These are phyloP conservation scores for Seminavis robusta DNA, from an alignment of 108 stramenopile species.

Conservation along the genomic window DNA sequence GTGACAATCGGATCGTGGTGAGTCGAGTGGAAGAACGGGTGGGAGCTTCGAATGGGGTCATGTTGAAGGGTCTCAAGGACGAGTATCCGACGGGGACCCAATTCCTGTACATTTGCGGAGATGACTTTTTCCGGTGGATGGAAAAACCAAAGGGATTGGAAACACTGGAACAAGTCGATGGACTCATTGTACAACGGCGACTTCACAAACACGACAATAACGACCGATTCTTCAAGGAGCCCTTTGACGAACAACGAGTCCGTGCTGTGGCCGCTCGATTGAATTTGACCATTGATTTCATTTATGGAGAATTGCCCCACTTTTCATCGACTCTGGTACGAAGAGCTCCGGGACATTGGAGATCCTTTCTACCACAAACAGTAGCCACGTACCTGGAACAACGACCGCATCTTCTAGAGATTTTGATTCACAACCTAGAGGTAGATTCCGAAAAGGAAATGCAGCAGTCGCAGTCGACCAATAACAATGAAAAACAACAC, in stretches of 20 bases:
- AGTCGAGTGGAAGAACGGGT: slow-evolving; percentile 12
- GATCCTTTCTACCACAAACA: slow-evolving; percentile 21
- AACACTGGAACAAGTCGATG: slow-evolving; percentile 16
- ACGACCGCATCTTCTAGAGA: slow-evolving; percentile 17
- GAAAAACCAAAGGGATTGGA: slow-evolving; percentile 23
- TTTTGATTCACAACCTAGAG: slow-evolving; percentile 16
- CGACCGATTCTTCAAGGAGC: slow-evolving; percentile 15
- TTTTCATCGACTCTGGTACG: slow-evolving; percentile 28
- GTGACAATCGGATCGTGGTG: slow-evolving; percentile 5
- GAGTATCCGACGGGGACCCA: slow-evolving; percentile 12
- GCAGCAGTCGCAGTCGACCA: not conserved
- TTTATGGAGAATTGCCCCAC: slow-evolving; percentile 27
- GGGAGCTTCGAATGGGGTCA: slow-evolving; percentile 22
- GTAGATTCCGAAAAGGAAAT: not conserved
- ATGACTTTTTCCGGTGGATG: slow-evolving; percentile 29
- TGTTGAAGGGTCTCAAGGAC: slow-evolving; percentile 14
- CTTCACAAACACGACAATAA: slow-evolving; percentile 12
- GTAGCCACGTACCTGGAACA: slow-evolving; percentile 21
- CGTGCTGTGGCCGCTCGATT: slow-evolving; percentile 7
- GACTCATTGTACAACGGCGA: slow-evolving; percentile 24
- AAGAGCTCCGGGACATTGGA: slow-evolving; percentile 22
- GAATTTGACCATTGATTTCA: slow-evolving; percentile 16
- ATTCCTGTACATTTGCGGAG: slow-evolving; percentile 23
- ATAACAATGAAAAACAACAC: not conserved
- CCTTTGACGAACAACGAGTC: slow-evolving; percentile 15